phyloP scores from a whole-genome alignment of 208 protist genomes.

The Vickermania ingenoplastis region DNA sequence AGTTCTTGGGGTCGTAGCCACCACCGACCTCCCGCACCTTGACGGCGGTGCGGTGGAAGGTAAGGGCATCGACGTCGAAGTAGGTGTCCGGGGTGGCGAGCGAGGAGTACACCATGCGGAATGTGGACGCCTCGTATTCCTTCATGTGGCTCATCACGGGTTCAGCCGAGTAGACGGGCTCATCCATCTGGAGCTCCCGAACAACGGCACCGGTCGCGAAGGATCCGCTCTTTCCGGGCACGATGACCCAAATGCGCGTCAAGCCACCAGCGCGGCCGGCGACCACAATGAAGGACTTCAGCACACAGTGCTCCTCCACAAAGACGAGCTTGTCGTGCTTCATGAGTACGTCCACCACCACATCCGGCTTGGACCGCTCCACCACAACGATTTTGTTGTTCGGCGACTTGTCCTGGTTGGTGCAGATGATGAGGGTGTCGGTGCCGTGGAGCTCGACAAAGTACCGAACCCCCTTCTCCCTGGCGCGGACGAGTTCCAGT shows the following conservation, averaged over 20 bases:
- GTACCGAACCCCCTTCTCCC: constrained; percentile 78
- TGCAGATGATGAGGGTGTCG: constrained; percentile 57
- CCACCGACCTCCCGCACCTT: constrained; percentile 71
- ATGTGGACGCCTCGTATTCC: constrained; percentile 48
- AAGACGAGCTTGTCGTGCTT: constrained; percentile 36
- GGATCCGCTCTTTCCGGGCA: constrained; percentile 11
- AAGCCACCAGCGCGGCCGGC: constrained; percentile 56
- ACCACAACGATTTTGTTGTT: constrained; percentile 73
- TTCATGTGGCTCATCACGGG: constrained; percentile 48
- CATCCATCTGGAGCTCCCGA: constrained; percentile 51
- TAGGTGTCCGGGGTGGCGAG: constrained; percentile 72
- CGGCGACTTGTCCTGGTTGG: constrained; percentile 63
- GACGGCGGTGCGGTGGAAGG: constrained; percentile 23
- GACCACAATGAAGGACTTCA: constrained; percentile 51
- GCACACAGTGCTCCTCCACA: constrained; percentile 41
- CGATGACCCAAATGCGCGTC: constrained; percentile 72
- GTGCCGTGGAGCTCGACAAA: constrained; percentile 64
- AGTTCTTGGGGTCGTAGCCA: constrained; percentile 57
- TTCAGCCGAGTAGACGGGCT: constrained; percentile 61
- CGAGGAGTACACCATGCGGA: constrained; percentile 77
- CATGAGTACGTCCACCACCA: constrained; percentile 48
- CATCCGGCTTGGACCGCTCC: constrained; percentile 21
- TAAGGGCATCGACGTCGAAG: constrained; percentile 44
- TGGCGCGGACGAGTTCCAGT: constrained; percentile 55
- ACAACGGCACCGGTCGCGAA: constrained; percentile 19